phyloP scores from a whole-genome alignment of 2,329 filamentous ascomycete species.

The Fusarium sp. region DNA sequence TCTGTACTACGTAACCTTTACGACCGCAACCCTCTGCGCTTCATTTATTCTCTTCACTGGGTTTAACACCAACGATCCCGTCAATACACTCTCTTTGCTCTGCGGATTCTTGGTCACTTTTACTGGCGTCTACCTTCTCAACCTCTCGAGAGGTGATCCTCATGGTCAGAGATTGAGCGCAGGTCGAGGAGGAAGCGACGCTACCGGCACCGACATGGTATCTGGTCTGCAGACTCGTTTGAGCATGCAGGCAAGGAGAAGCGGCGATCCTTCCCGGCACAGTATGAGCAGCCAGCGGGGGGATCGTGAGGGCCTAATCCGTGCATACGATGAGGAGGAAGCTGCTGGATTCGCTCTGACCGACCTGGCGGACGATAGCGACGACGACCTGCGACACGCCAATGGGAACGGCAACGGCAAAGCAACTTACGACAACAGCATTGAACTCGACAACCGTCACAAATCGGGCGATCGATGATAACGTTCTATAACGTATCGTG shows the following conservation, averaged over 20 bases:
- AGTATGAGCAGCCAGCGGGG: constrained; percentile 73
- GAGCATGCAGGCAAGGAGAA: constrained; percentile 91
- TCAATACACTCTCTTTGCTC: constrained; percentile 92
- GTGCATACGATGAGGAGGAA: constrained; percentile 88
- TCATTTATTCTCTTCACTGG: constrained; percentile 96
- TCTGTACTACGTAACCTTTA: constrained; percentile 97
- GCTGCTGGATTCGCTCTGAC: constrained; percentile 78
- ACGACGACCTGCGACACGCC: constrained; percentile 64
- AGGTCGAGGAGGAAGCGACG: constrained; percentile 73
- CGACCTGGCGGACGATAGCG: constrained; percentile 82
- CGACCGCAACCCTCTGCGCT: constrained; percentile 90
- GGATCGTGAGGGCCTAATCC: constrained; percentile 86
- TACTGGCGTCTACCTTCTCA: constrained; percentile 93
- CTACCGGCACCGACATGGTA: constrained; percentile 90
- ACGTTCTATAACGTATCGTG: neutral
- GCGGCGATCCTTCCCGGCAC: constrained; percentile 72
- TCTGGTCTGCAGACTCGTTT: constrained; percentile 89
- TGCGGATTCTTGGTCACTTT: constrained; percentile 96
- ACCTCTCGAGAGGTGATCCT: constrained; percentile 92
- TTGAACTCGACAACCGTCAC: constrained; percentile 65
- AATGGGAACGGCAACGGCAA: constrained; percentile 58
- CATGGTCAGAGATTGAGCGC: constrained; percentile 77
- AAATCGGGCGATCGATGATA: constrained; percentile 55
- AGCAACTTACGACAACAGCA: constrained; percentile 56
- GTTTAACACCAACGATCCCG: constrained; percentile 92